Base-by-base conservation (phyloP, 2,329 filamentous ascomycete species). In the Nothophoma quercina region DNA sequence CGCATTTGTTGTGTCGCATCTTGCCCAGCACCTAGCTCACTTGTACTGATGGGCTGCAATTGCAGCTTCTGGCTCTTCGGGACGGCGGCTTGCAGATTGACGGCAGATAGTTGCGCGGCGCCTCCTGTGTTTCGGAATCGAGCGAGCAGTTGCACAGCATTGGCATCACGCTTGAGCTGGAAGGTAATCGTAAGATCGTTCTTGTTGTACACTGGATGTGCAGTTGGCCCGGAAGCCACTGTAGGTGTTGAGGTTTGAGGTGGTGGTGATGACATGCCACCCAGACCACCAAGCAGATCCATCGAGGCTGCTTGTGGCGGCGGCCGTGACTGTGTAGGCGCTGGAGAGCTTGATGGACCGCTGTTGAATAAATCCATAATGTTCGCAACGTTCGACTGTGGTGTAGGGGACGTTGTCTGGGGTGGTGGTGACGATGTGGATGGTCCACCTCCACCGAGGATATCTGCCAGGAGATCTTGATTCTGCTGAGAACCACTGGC, bases 11-110 rank as follows among this genome's bases (percentile, higher is more conserved):
- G 95, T 55, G 88, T 92, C 13, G 92, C 93, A 71, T 96, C 92
- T 33, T 88, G 85, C 12, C 91, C 91, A 6, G 87, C 85, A 10
- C 81, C 85, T 34, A 99, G 72, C 25, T 96, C 90, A 4, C 87
- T 79, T 60, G 85, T 90, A 62, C 91, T 96, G 62, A 99, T 96
- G 52, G 88, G 91, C 72, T 96, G 88, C 60, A 99, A 79, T 72
- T 97, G 92, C 67, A 99, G 78, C 73, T 95, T 96, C 77, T 99
- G 95, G 35, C 90, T 91, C 78, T 98, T 99, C 7, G 95, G 95
- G 46, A 99, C 95, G 1, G 95, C 95, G 34, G 93, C 95, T 74
- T 99, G 95, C 60, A 99, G 75, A 21, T 90, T 91, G 23, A 98
- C 90, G 36, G 84, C 85, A 13, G 87, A 87, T 40, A 98, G 80